These are phyloP conservation scores for Lomentospora prolificans DNA, from an alignment of 2,329 filamentous ascomycete species.

Conservation along the genomic window DNA sequence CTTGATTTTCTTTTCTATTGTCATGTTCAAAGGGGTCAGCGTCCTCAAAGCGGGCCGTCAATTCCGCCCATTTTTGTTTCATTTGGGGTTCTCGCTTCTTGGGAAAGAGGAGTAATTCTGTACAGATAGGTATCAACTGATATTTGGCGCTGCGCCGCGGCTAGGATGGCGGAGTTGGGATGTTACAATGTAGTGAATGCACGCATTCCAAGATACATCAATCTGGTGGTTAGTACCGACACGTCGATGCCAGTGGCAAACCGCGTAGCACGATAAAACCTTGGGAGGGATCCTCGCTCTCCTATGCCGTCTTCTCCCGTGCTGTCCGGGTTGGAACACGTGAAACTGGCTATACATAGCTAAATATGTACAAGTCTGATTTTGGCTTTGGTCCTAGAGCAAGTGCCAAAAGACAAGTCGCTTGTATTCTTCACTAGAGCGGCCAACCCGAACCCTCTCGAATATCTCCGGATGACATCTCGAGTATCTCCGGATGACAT, in stretches of 20 bases:
- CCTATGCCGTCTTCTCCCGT: no score
- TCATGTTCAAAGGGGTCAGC: not conserved
- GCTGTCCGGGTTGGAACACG: not conserved
- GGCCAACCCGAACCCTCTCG: no score
- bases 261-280: no score
- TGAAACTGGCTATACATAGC: not conserved
- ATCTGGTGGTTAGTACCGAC: no score
- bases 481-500: no score
- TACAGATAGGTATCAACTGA: slow-evolving; percentile 1
- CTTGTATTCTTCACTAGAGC: no score
- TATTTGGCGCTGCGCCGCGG: not conserved
- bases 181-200: not conserved
- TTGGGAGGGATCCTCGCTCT: no score
- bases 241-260: no score
- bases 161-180: not conserved
- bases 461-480: no score
- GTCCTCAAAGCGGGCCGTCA: not conserved
- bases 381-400: not conserved
- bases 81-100: slow-evolving; percentile 3
- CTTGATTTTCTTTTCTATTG: not conserved
- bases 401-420: not conserved
- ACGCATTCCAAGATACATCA: not conserved
- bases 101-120: not conserved
- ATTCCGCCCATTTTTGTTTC: not conserved
- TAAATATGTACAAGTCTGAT: not conserved